A percentile compares a stretch with the other conserved stretches of the same genome.
phyloP scores from a whole-genome alignment of 805 yeast genomes.

The Cyberlindnera mrakii region DNA sequence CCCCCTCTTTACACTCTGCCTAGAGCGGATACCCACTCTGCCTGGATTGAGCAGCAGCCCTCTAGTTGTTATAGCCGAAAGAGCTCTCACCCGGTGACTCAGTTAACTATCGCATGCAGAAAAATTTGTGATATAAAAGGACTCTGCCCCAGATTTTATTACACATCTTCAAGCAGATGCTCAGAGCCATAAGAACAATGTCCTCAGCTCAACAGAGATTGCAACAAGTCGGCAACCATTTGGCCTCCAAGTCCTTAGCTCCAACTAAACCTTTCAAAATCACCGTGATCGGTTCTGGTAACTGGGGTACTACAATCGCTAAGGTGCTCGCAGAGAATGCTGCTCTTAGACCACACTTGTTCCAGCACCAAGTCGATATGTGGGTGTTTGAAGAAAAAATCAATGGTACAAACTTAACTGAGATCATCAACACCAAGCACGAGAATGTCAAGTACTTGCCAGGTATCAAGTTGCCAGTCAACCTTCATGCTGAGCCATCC shows the following conservation, averaged over 20 bases:
- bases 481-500: conserved; percentile 84
- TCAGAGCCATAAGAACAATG: conserved; percentile 3
- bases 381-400: conserved; percentile 92
- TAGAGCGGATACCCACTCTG: too few species aligned
- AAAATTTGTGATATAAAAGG: too few species aligned
- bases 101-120: too few species aligned
- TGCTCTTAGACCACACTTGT: conserved; percentile 62
- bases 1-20: too few species aligned
- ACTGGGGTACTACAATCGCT: conserved; percentile 98
- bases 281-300: conserved; percentile 91
- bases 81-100: too few species aligned
- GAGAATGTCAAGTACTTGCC: conserved; percentile 95
- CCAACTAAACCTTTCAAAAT: conserved; percentile 41
- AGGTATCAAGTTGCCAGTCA: conserved; percentile 78
- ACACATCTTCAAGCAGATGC: background rate
- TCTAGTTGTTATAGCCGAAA: too few species aligned
- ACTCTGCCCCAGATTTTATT: too few species aligned
- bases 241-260: conserved; percentile 16
- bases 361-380: conserved; percentile 76
- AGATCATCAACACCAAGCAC: conserved; percentile 82
- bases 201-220: conserved; percentile 21
- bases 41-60: too few species aligned
- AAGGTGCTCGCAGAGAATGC: conserved; percentile 91
- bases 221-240: conserved; percentile 17
- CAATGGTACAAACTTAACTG: conserved; percentile 69